Percentiles rank a stretch among this genome's conserved stretches.
Evolutionary conservation across 192 early-diverging fungal species (phyloP).

Genomic region (Gonapodya prolifera): DNA sequence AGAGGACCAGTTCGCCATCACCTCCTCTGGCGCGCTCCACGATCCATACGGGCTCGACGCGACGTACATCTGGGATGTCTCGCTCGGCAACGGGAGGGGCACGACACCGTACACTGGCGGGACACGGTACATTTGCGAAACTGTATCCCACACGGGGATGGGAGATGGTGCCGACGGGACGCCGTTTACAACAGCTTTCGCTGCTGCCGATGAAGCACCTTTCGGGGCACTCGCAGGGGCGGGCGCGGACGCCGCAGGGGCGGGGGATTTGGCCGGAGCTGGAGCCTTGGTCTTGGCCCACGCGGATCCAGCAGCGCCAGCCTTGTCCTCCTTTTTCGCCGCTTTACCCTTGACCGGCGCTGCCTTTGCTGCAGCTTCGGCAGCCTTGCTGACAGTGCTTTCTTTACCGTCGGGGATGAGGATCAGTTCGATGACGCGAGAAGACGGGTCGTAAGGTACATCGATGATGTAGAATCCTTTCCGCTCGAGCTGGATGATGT

Average conservation of each 20-base stretch:
- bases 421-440: constrained; percentile 54
- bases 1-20: too few relatives aligned
- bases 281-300: constrained; percentile 21
- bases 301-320: not conserved
- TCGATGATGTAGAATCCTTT: constrained; percentile 93
- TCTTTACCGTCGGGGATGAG: constrained; percentile 72
- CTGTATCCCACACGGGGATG: not conserved
- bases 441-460: constrained; percentile 25
- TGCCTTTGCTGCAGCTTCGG: constrained; percentile 53
- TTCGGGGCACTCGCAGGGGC: not conserved
- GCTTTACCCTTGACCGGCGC: constrained; percentile 8
- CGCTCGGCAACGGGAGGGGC: not conserved
- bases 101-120: not conserved
- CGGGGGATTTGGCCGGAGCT: constrained; percentile 4
- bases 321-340: not conserved
- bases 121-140: not conserved
- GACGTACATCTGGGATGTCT: not conserved
- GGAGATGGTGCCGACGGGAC: not conserved
- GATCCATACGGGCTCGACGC: not conserved
- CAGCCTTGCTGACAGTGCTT: constrained; percentile 33
- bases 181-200: not conserved
- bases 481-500: constrained; percentile 95
- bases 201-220: not conserved
- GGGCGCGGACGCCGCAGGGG: not conserved
- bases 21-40: not conserved